Percentiles rank a stretch among this genome's conserved stretches.
These are phyloP conservation scores for Fraxinus americana DNA, from an alignment of 257 asterid species.

Conservation along the genomic window DNA sequence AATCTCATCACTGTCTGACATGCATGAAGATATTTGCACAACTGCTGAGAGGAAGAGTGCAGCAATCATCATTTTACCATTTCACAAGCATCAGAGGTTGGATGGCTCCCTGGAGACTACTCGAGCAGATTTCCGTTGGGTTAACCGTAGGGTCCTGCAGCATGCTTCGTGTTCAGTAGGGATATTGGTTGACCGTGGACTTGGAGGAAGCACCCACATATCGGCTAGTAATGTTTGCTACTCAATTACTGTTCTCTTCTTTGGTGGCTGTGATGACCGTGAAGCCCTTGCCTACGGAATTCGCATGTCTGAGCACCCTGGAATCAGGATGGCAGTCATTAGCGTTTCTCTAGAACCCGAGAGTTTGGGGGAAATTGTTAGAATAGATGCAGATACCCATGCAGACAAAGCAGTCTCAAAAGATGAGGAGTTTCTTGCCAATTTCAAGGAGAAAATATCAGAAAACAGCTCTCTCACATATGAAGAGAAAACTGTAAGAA, in stretches of 20 bases:
- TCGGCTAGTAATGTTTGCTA: conserved; percentile 51
- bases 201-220: conserved; percentile 55
- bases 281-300: conserved; percentile 59
- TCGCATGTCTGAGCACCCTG: conserved; percentile 66
- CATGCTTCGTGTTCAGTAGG: conserved; percentile 55
- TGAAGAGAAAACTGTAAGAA: conserved; percentile 36
- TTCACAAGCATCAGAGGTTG: conserved; percentile 51
- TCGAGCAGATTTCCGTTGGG: conserved; percentile 41
- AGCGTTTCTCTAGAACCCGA: conserved; percentile 32
- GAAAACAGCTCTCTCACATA: conserved; percentile 34
- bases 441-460: conserved; percentile 23
- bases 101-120: conserved; percentile 58
- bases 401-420: conserved; percentile 10
- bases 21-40: conserved; percentile 54
- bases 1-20: conserved; percentile 47
- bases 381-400: conserved; percentile 23
- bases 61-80: conserved; percentile 51
- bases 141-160: conserved; percentile 47
- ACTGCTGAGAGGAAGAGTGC: conserved; percentile 46
- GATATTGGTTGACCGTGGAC: conserved; percentile 61
- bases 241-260: conserved; percentile 44
- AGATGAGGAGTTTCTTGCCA: conserved; percentile 36
- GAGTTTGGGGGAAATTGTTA: conserved; percentile 24
- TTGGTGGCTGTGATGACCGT: conserved; percentile 57
- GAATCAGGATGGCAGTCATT: conserved; percentile 41